These are phyloP conservation scores for Fusarium solani-melongenae DNA, from an alignment of 2,329 filamentous ascomycete genomes.

Conservation along the genomic window DNA sequence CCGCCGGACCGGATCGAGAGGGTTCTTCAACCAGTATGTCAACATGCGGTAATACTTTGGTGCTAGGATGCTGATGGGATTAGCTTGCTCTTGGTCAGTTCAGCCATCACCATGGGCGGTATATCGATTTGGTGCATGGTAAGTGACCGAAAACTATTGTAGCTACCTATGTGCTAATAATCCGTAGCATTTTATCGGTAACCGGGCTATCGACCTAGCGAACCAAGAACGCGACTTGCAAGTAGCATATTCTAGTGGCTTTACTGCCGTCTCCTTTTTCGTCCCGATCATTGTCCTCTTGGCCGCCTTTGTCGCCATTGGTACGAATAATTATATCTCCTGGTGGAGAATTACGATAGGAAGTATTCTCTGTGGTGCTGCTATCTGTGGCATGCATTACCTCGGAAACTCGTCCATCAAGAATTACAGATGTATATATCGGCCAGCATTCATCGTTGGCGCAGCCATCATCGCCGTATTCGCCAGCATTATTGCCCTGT, in stretches of 20 bases:
- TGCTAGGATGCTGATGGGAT: background rate
- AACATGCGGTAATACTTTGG: background rate
- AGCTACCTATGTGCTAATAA: background rate
- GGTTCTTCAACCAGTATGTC: slow-evolving; percentile 74
- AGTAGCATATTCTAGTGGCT: slow-evolving; percentile 77
- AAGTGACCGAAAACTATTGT: slow-evolving; percentile 27
- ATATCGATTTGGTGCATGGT: slow-evolving; percentile 79
- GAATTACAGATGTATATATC: slow-evolving; percentile 77
- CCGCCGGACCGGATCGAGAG: slow-evolving; percentile 74
- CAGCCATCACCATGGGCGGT: slow-evolving; percentile 77
- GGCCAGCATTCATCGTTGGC: slow-evolving; percentile 68
- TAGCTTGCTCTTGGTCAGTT: slow-evolving; percentile 70
- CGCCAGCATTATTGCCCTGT: slow-evolving; percentile 75
- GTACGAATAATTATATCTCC: slow-evolving; percentile 65
- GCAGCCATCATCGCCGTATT: slow-evolving; percentile 78
- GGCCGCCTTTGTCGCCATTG: slow-evolving; percentile 76
- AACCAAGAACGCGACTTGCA: slow-evolving; percentile 71
- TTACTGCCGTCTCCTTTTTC: slow-evolving; percentile 81
- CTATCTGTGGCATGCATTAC: slow-evolving; percentile 88
- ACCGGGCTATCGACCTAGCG: slow-evolving; percentile 79
- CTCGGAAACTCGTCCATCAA: slow-evolving; percentile 83
- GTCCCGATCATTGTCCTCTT: slow-evolving; percentile 80
- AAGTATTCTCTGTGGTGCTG: slow-evolving; percentile 75
- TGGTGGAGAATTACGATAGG: slow-evolving; percentile 69
- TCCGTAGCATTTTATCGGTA: slow-evolving; percentile 70